These are phyloP conservation scores for Hippophae tibetana DNA, from an alignment of 306 rosid species.

Conservation along the genomic window DNA sequence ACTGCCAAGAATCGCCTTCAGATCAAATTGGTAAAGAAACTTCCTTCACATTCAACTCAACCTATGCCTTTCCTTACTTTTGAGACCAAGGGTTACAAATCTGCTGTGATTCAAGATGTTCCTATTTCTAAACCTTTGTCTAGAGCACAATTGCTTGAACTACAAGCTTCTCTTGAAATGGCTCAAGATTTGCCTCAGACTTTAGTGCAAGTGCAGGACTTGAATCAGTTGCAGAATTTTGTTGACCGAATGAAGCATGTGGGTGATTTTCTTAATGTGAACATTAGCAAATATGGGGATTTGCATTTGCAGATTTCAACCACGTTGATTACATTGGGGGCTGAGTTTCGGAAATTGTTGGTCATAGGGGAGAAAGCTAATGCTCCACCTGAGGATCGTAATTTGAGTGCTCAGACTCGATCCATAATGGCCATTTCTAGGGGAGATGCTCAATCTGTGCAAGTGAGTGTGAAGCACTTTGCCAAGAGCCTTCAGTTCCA, in stretches of 20 bases:
- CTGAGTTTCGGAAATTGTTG: constrained; percentile 63
- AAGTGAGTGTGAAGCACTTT: constrained; percentile 88
- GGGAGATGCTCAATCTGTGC: constrained; percentile 83
- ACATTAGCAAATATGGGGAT: constrained; percentile 76
- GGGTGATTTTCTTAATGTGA: constrained; percentile 66
- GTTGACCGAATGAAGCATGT: constrained; percentile 87
- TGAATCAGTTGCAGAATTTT: constrained; percentile 71
- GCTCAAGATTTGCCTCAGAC: constrained; percentile 89
- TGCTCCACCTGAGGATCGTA: constrained; percentile 65
- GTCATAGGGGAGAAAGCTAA: constrained; percentile 66
- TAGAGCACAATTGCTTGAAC: constrained; percentile 60
- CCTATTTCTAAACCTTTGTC: constrained; percentile 82
- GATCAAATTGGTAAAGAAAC: constrained; percentile 78
- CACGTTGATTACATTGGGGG: constrained; percentile 71
- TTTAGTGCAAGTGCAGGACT: constrained; percentile 82
- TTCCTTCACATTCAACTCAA: constrained; percentile 49
- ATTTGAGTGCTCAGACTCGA: constrained; percentile 68
- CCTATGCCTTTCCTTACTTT: constrained; percentile 75
- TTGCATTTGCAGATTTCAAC: constrained; percentile 73
- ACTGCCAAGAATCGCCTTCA: constrained; percentile 54
- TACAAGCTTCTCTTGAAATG: constrained; percentile 64
- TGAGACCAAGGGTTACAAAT: constrained; percentile 67
- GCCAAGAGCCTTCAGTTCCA: constrained; percentile 82
- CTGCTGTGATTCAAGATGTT: constrained; percentile 85
- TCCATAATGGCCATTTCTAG: constrained; percentile 47